These are phyloP conservation scores for Alternaria arborescens DNA, from an alignment of 2,329 filamentous ascomycete genomes.

Conservation along the genomic window DNA sequence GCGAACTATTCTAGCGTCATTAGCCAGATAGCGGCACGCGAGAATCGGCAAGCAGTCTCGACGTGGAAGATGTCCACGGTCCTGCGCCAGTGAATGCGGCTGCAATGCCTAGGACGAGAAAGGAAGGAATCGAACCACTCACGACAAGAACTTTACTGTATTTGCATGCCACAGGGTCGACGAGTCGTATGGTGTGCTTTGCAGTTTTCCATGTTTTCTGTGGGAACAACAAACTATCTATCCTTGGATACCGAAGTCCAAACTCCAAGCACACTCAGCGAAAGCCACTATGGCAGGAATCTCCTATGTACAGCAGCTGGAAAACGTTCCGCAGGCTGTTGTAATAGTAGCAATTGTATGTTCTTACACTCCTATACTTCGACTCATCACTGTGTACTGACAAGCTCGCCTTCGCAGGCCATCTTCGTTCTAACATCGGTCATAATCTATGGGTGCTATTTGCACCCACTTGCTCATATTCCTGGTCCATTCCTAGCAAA, in stretches of 20 bases:
- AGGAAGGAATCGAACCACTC: not conserved
- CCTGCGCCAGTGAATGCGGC: not conserved
- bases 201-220: not conserved
- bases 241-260: not conserved
- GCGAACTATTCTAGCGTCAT: not conserved
- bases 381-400: not conserved
- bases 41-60: not conserved
- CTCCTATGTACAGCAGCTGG: not conserved
- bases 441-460: not conserved
- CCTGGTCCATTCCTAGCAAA: constrained; percentile 2
- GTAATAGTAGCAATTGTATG: not conserved
- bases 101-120: not conserved
- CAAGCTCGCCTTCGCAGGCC: not conserved
- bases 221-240: not conserved
- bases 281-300: not conserved
- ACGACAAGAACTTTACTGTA: not conserved
- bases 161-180: not conserved
- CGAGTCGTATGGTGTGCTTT: not conserved
- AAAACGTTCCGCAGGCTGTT: not conserved
- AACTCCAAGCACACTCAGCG: not conserved
- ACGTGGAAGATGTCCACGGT: not conserved
- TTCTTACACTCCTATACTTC: not conserved
- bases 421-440: not conserved
- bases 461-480: constrained; percentile 1
- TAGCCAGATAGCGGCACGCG: not conserved